Evolutionary conservation across 2,329 filamentous ascomycete species (phyloP).

Genomic region (Hypoxylon sp.): DNA sequence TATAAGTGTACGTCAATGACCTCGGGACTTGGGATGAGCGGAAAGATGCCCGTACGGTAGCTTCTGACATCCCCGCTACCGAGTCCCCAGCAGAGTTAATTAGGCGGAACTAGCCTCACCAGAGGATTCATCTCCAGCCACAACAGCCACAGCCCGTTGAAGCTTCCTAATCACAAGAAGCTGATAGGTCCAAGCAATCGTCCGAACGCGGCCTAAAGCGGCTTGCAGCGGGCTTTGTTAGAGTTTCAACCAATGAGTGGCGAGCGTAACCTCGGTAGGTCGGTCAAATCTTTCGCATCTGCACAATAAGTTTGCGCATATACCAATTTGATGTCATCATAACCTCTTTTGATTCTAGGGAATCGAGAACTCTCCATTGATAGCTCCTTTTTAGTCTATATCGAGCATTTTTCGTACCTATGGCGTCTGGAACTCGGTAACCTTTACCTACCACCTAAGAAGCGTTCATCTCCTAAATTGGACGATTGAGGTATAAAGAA

Average conservation of each 20-base stretch:
- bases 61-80: neutral
- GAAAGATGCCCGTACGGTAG: slow-evolving; percentile 1
- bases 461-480: neutral
- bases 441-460: slow-evolving; percentile 1
- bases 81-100: neutral
- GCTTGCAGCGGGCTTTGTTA: slow-evolving; percentile 35
- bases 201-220: slow-evolving; percentile 36
- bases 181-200: slow-evolving; percentile 34
- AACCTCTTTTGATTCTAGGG: slow-evolving; percentile 8
- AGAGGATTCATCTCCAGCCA: slow-evolving; percentile 3
- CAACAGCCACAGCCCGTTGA: slow-evolving; percentile 7
- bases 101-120: neutral
- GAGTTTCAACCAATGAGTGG: slow-evolving; percentile 34
- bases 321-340: slow-evolving; percentile 43
- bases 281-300: slow-evolving; percentile 27
- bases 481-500: slow-evolving; percentile 14
- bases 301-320: slow-evolving; percentile 27
- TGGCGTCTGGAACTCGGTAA: slow-evolving; percentile 37
- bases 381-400: slow-evolving; percentile 12
- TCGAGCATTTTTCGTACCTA: slow-evolving; percentile 12
- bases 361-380: slow-evolving; percentile 16
- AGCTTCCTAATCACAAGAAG: slow-evolving; percentile 37
- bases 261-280: slow-evolving; percentile 39
- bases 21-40: slow-evolving; percentile 3
- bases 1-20: neutral